phyloP scores from a whole-genome alignment of 305 asterid genomes.

The Withania somnifera region DNA sequence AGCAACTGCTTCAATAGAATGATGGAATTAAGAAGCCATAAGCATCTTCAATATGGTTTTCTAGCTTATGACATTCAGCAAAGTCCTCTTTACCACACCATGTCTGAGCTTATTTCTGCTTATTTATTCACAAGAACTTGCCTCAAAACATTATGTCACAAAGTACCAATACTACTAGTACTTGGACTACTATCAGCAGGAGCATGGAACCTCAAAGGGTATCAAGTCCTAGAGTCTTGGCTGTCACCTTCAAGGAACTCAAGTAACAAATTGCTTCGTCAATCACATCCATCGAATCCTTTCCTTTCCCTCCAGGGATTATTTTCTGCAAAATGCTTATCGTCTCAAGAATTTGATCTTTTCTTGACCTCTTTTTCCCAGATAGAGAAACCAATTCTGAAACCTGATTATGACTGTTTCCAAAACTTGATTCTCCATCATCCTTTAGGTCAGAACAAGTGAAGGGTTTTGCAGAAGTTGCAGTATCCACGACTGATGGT shows the following conservation, averaged over 20 bases:
- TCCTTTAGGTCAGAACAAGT: constrained; percentile 30
- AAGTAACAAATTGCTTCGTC: constrained; percentile 72
- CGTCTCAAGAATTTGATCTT: constrained; percentile 40
- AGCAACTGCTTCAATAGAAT: not conserved
- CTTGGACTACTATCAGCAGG: not conserved
- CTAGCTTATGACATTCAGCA: not conserved
- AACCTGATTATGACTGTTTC: constrained; percentile 14
- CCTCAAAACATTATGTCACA: not conserved
- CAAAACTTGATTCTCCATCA: constrained; percentile 63
- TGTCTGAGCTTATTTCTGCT: not conserved
- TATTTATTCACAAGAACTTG: constrained; percentile 1
- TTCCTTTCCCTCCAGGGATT: constrained; percentile 52
- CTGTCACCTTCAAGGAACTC: constrained; percentile 57
- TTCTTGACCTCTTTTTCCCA: constrained; percentile 45
- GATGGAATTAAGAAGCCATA: not conserved
- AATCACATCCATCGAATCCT: constrained; percentile 46
- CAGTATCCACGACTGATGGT: constrained; percentile 8
- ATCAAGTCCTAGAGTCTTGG: constrained; percentile 52
- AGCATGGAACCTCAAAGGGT: constrained; percentile 18
- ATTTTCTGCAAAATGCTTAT: constrained; percentile 45
- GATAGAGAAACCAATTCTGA: constrained; percentile 4
- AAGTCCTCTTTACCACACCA: constrained; percentile 3
- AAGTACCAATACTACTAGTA: not conserved
- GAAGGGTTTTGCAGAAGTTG: constrained; percentile 22
- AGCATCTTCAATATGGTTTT: not conserved